Percentiles rank a stretch among this genome's conserved stretches.
Evolutionary conservation across 2,329 filamentous ascomycete genomes (phyloP).

Genomic region (Monosporascus sp.): DNA sequence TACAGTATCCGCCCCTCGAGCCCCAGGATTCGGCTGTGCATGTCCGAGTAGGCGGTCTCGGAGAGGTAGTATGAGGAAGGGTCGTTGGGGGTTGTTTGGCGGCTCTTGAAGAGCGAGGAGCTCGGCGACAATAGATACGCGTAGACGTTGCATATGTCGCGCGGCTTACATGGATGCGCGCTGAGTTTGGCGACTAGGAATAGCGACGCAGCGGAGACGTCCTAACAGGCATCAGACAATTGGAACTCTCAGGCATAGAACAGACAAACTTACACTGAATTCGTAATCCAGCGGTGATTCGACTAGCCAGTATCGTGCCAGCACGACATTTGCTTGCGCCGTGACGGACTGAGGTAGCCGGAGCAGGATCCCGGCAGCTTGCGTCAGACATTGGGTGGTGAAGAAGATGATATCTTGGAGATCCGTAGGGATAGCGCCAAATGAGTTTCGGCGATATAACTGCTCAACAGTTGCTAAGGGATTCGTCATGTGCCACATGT

Average conservation of each 20-base stretch:
- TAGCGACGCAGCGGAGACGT: conserved; percentile 74
- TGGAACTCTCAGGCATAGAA: background rate
- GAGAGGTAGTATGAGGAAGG: conserved; percentile 62
- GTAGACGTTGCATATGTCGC: conserved; percentile 81
- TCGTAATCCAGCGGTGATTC: conserved; percentile 52
- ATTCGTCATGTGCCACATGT: conserved; percentile 63
- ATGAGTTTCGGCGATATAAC: conserved; percentile 50
- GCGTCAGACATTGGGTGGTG: conserved; percentile 66
- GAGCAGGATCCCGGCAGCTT: conserved; percentile 75
- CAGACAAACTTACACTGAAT: conserved; percentile 41
- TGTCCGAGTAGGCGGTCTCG: conserved; percentile 64
- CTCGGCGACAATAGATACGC: conserved; percentile 66
- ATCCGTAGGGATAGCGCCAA: conserved; percentile 58
- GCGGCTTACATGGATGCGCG: conserved; percentile 66
- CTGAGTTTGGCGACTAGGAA: conserved; percentile 83
- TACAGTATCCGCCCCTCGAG: conserved; percentile 74
- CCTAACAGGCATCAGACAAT: conserved; percentile 40
- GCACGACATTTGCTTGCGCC: conserved; percentile 75
- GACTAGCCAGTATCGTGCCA: conserved; percentile 73
- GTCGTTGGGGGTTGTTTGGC: conserved; percentile 23
- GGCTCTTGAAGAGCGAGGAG: conserved; percentile 46
- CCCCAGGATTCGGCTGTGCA: conserved; percentile 60
- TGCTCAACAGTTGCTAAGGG: conserved; percentile 68
- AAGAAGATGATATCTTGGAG: conserved; percentile 69
- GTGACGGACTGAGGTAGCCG: conserved; percentile 81